These are phyloP conservation scores for Aspergillus aculeatinus DNA, from an alignment of 2,329 filamentous ascomycete species.

Conservation along the genomic window DNA sequence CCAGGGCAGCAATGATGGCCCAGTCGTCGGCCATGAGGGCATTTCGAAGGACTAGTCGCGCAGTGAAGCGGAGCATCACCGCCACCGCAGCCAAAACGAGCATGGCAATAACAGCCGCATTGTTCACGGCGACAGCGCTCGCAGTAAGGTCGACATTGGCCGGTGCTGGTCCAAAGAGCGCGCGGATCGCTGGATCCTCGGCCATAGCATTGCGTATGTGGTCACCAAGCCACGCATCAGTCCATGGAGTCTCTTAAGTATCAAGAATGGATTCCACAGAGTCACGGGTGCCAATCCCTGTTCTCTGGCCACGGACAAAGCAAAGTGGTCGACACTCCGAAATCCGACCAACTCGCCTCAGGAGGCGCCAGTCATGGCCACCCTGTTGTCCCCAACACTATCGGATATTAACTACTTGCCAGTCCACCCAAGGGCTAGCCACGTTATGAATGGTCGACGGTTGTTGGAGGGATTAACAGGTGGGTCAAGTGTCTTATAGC, in stretches of 20 bases:
- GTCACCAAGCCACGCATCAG: too few relatives aligned
- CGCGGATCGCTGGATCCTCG: constrained; percentile 12
- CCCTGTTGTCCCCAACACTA: neutral
- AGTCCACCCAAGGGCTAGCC: too few relatives aligned
- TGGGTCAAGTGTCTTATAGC: neutral
- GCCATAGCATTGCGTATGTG: constrained; percentile 3
- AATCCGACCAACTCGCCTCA: neutral
- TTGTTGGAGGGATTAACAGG: neutral
- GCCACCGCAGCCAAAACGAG: constrained; percentile 6
- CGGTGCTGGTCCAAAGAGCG: constrained; percentile 15
- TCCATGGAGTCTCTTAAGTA: too few relatives aligned
- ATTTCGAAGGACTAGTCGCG: constrained; percentile 11
- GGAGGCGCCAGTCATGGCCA: neutral
- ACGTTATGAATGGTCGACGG: too few relatives aligned
- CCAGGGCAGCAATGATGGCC: constrained; percentile 13
- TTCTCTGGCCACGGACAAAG: neutral
- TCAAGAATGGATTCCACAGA: neutral
- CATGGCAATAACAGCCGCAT: constrained; percentile 14
- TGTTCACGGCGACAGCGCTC: constrained; percentile 6
- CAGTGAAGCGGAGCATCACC: constrained; percentile 16
- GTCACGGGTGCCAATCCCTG: neutral
- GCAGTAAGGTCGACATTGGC: constrained; percentile 11
- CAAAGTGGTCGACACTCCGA: neutral
- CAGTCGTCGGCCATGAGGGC: constrained; percentile 18
- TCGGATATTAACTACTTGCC: neutral